phyloP scores from a whole-genome alignment of 345 rosid species.

The Eucalyptus dawsonii region DNA sequence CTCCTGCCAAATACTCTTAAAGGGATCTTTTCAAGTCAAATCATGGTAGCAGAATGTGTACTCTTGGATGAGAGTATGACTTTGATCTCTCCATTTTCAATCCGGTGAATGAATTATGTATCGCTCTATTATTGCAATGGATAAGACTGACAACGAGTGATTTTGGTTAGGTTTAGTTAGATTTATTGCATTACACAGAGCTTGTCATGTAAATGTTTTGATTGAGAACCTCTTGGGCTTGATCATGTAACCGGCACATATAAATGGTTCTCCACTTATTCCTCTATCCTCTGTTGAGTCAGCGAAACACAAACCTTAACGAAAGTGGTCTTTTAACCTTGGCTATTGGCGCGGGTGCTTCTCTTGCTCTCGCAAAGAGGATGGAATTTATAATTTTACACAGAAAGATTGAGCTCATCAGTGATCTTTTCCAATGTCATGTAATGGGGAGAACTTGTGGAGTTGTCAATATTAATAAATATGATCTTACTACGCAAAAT shows the following conservation, averaged over 20 bases:
- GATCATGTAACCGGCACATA: background rate
- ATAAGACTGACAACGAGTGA: background rate
- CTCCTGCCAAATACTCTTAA: conserved; percentile 23
- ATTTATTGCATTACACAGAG: background rate
- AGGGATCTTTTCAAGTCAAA: background rate
- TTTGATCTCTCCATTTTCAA: background rate
- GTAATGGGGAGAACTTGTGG: background rate
- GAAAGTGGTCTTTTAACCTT: background rate
- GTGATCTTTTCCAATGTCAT: background rate
- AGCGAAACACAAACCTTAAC: too few relatives aligned
- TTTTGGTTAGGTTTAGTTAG: background rate
- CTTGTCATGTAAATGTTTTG: background rate
- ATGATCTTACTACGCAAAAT: too few relatives aligned
- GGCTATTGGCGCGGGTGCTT: background rate
- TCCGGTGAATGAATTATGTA: background rate
- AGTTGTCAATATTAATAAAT: background rate
- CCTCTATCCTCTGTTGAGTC: background rate
- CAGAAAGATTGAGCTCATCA: background rate
- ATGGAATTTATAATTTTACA: background rate
- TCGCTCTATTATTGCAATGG: background rate
- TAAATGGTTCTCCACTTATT: background rate
- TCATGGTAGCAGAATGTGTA: background rate
- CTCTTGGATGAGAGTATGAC: background rate
- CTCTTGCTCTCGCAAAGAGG: background rate
- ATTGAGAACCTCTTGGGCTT: background rate